Conservation (phyloP, 768 basidiomycete species). For the Lactifluus piperatus region DNA sequence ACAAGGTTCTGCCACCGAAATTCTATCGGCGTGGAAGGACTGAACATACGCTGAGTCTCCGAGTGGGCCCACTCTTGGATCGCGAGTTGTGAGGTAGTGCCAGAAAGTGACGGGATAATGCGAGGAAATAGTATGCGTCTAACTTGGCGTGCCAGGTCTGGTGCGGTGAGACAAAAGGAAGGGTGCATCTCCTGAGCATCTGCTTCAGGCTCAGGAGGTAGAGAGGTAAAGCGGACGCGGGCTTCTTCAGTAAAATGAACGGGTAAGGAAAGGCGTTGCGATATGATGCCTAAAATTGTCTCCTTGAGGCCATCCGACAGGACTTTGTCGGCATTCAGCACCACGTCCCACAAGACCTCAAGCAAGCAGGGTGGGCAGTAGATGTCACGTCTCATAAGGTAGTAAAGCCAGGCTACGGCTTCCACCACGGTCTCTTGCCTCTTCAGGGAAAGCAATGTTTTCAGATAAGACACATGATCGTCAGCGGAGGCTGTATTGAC, state of each 20-base stretch:
- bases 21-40: neutral
- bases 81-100: slow-evolving; percentile 11
- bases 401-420: slow-evolving; percentile 7
- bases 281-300: slow-evolving; percentile 30
- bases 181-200: slow-evolving; percentile 4
- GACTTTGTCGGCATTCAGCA: slow-evolving; percentile 25
- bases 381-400: slow-evolving; percentile 11
- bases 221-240: neutral
- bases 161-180: slow-evolving; percentile 16
- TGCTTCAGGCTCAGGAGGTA: neutral
- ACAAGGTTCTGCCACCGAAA: slow-evolving; percentile 19
- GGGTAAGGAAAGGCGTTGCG: slow-evolving; percentile 26
- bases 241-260: slow-evolving; percentile 19
- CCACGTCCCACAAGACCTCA: slow-evolving; percentile 35
- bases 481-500: neutral
- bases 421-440: neutral
- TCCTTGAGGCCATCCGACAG: slow-evolving; percentile 27
- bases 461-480: slow-evolving; percentile 2
- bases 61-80: slow-evolving; percentile 15
- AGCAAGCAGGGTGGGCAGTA: slow-evolving; percentile 31
- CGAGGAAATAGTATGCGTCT: slow-evolving; percentile 15
- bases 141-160: slow-evolving; percentile 12
- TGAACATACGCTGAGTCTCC: slow-evolving; percentile 13
- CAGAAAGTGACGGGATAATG: neutral
- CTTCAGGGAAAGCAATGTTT: slow-evolving; percentile 10